Evolutionary conservation across 495 filamentous ascomycete species (phyloP), one percentile per base, ranked within the genome.

Genomic region (Penicillium ochrochloron): DNA sequence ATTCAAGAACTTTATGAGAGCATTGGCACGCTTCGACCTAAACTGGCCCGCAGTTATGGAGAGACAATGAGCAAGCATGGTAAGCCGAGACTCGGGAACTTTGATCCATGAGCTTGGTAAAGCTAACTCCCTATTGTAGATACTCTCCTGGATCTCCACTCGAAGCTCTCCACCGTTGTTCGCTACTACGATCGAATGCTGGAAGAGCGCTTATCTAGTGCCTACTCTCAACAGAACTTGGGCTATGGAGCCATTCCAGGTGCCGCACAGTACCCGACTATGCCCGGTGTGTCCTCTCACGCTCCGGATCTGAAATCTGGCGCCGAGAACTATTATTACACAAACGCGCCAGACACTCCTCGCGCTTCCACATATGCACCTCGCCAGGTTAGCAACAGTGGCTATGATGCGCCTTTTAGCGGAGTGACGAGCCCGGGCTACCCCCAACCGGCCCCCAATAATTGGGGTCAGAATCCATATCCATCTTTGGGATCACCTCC

Each of bases 61-160:
- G 95, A 99, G 78, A 98, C 95, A 1, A 98, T 98, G 95, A 98
- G 94, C 84, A 99, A 98, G 77, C 95, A 98, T 75, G 94, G 93
- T 92, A 81, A 73, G 87, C 81, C 34, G 25, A 21, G 42, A 29
- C 64, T 61, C 3, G 1, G 3, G 9, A 6, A 23, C 17, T 15
- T 11, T 48, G 41, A 9, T 53, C 51, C 15, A 23, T 59, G 14
- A 34, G 64, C 44, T 34, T 5, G 46, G 48, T 12, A 62, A 61
- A 31, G 29, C 75, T 83, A 63, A 83, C 65, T 23, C 57, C n/a
- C 10, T 7, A n/a, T 10, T 19, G 41, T 65, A 87, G 85, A 99
- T 73, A 94, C 95, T 2, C 83, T 99, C 11, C 87, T 97, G 48
- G 95, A 99, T 70, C 80, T 99, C 5, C 96, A 99, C 76, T 88